These are phyloP conservation scores for Backusella liffmaniae DNA, from an alignment of 192 early-diverging fungal genomes.

Conservation along the genomic window DNA sequence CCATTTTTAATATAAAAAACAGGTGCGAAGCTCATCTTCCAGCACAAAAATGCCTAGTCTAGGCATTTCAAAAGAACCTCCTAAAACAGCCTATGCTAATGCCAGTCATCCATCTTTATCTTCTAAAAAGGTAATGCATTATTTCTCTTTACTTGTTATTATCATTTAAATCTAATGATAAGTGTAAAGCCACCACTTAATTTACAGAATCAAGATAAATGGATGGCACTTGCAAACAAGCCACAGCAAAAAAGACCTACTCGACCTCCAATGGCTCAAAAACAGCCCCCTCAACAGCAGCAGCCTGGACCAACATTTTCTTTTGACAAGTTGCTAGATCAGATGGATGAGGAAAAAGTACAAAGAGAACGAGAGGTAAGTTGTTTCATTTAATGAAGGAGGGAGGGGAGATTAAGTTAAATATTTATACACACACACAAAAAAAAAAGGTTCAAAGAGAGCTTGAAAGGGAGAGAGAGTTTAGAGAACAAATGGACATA, in stretches of 20 bases:
- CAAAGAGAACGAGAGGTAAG: background rate
- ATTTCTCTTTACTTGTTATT: background rate
- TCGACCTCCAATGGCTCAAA: background rate
- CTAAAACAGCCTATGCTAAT: background rate
- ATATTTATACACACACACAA: background rate
- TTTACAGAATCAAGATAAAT: slow-evolving; percentile 23
- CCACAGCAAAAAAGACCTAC: background rate
- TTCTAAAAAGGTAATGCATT: background rate
- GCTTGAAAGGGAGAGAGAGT: background rate
- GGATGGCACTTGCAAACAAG: slow-evolving; percentile 21
- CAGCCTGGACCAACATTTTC: background rate
- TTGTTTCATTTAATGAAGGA: background rate
- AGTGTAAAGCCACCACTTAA: background rate
- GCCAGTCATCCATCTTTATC: background rate
- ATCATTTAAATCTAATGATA: background rate
- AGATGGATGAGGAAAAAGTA: background rate
- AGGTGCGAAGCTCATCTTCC: background rate
- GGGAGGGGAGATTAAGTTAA: background rate
- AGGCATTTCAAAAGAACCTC: background rate
- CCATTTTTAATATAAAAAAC: background rate
- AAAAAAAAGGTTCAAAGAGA: slow-evolving; percentile 2
- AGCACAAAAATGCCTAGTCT: background rate
- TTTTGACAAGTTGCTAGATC: background rate
- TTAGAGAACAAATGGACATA: slow-evolving; percentile 4
- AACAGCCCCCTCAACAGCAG: background rate